These are phyloP conservation scores for Pseudozyma thailandica DNA, from an alignment of 1,284 basidiomycete species.

Conservation along the genomic window DNA sequence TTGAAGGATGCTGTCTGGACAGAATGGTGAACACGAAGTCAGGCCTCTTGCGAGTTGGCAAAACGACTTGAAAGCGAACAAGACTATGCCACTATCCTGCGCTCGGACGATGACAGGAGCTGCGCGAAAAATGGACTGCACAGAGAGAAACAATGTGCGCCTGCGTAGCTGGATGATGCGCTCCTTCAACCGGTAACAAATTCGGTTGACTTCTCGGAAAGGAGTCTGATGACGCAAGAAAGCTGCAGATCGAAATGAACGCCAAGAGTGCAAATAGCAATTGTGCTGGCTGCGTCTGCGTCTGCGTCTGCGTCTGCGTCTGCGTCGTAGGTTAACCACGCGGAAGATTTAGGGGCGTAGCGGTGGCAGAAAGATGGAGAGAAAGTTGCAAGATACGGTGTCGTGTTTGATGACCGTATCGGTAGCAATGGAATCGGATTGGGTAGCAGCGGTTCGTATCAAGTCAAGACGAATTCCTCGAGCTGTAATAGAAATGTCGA, in stretches of 20 bases:
- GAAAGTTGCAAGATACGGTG: not conserved
- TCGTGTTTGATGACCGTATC: constrained; percentile 3
- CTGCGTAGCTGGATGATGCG: too few relatives aligned
- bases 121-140: too few relatives aligned
- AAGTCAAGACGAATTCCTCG: not conserved
- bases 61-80: too few relatives aligned
- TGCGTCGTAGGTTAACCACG: too few relatives aligned
- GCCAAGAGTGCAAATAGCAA: not conserved
- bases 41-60: too few relatives aligned
- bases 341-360: not conserved
- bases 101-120: too few relatives aligned
- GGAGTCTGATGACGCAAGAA: not conserved
- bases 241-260: not conserved
- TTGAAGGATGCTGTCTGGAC: not conserved
- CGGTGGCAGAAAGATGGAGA: not conserved
- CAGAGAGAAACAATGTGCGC: too few relatives aligned
- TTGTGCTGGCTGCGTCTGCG: too few relatives aligned
- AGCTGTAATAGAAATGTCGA: not conserved
- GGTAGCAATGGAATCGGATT: not conserved
- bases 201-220: not conserved
- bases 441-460: too few relatives aligned
- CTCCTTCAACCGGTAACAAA: too few relatives aligned
- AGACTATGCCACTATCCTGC: too few relatives aligned
- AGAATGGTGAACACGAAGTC: not conserved
- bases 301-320: too few relatives aligned